These are phyloP conservation scores for Coemansia sp. DNA, from an alignment of 192 early-diverging fungal genomes.

Conservation along the genomic window DNA sequence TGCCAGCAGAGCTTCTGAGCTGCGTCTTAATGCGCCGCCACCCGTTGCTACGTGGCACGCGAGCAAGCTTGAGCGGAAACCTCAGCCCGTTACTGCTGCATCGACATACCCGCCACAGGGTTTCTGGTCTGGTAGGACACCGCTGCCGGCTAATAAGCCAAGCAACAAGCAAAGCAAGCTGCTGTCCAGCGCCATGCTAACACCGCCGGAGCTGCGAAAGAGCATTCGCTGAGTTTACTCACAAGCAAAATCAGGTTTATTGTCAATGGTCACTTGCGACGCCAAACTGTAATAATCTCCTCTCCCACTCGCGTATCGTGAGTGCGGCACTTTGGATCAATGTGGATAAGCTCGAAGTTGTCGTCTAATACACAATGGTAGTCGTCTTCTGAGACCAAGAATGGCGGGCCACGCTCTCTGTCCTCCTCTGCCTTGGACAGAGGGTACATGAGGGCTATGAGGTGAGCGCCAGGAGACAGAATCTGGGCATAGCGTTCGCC, in stretches of 20 bases:
- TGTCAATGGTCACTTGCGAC: constrained; percentile 19
- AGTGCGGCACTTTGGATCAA: constrained; percentile 58
- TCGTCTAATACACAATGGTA: constrained; percentile 58
- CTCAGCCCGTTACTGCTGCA: neutral
- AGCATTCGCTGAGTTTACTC: constrained; percentile 13
- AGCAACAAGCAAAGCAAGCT: neutral
- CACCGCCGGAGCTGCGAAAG: constrained; percentile 22
- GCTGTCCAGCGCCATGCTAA: constrained; percentile 1
- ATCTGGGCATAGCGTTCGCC: constrained; percentile 63
- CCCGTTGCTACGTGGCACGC: neutral
- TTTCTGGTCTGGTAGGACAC: neutral
- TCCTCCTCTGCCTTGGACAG: constrained; percentile 48
- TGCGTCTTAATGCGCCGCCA: neutral
- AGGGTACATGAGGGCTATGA: constrained; percentile 79
- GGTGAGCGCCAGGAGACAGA: constrained; percentile 60
- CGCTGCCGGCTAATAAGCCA: neutral
- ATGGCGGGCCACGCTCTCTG: constrained; percentile 72
- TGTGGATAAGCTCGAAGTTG: constrained; percentile 63
- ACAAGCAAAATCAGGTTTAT: neutral
- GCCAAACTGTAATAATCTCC: constrained; percentile 69
- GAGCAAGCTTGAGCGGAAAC: neutral
- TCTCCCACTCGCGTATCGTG: constrained; percentile 55
- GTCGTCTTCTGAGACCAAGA: constrained; percentile 58
- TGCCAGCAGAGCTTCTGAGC: neutral
- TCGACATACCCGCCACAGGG: neutral